Percentiles rank a stretch among this genome's conserved stretches.
phyloP scores from a whole-genome alignment of 345 rosid genomes.

The Eucalyptus fibrosa region DNA sequence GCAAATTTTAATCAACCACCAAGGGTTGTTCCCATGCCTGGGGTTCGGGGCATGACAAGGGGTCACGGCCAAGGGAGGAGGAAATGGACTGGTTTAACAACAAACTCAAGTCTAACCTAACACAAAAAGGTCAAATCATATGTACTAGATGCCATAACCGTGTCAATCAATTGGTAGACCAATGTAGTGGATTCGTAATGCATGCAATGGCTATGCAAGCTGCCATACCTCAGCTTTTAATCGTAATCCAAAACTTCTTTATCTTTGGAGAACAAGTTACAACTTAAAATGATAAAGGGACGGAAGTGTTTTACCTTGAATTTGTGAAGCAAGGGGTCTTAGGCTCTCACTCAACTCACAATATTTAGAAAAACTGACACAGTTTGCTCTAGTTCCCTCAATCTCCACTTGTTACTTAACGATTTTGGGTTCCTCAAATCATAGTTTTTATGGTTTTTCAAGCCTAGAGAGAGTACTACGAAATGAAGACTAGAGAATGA shows the following conservation, averaged over 20 bases:
- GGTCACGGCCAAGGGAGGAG: not conserved
- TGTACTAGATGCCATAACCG: not conserved
- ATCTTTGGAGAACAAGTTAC: not conserved
- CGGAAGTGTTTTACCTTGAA: not conserved
- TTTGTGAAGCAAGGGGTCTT: not conserved
- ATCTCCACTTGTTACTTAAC: not conserved
- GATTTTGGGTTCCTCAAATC: not conserved
- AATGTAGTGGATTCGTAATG: not conserved
- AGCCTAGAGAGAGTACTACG: not conserved
- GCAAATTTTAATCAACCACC: too few relatives aligned
- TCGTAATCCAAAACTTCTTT: too few relatives aligned
- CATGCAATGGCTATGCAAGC: not conserved
- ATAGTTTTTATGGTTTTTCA: not conserved
- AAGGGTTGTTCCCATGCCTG: accelerated
- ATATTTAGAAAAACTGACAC: too few relatives aligned
- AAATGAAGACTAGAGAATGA: not conserved
- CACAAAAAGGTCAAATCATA: not conserved
- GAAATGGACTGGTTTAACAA: not conserved
- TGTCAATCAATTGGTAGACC: not conserved
- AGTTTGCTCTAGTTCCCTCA: not conserved
- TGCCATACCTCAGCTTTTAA: not conserved
- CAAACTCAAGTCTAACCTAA: not conserved
- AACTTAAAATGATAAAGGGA: not conserved
- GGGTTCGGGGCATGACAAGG: too few relatives aligned
- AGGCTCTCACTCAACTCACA: not conserved